Evolutionary conservation across 2,329 filamentous ascomycete species (phyloP).

Genomic region (Ophiosphaerella herpotricha): DNA sequence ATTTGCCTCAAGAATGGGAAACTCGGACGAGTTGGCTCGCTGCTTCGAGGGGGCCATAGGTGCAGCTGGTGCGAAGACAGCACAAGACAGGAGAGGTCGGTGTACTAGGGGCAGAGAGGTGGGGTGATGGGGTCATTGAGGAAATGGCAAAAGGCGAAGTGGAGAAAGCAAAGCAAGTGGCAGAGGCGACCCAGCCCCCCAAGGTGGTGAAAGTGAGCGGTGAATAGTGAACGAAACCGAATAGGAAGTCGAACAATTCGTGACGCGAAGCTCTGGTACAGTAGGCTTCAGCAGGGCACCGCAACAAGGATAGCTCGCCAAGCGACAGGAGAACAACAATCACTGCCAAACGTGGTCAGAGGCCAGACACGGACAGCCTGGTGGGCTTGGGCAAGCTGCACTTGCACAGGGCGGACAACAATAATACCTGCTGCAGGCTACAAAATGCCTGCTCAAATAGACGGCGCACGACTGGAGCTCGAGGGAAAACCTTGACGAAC

Average conservation of each 20-base stretch:
- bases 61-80: constrained; percentile 19
- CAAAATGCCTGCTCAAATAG: neutral
- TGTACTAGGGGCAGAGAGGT: constrained; percentile 30
- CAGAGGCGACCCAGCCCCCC: constrained; percentile 27
- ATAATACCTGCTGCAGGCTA: neutral
- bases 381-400: constrained; percentile 9
- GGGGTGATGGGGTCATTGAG: constrained; percentile 33
- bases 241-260: constrained; percentile 23
- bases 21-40: constrained; percentile 49
- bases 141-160: constrained; percentile 14
- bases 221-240: constrained; percentile 17
- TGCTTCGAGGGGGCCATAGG: constrained; percentile 40
- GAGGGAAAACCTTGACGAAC: constrained; percentile 23
- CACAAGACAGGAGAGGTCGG: constrained; percentile 39
- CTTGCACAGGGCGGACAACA: neutral
- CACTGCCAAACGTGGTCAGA: constrained; percentile 10
- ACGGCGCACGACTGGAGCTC: neutral
- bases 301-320: constrained; percentile 10
- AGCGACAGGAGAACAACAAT: constrained; percentile 10
- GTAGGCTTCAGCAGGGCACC: neutral
- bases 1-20: constrained; percentile 60
- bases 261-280: constrained; percentile 36
- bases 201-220: constrained; percentile 30
- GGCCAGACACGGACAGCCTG: constrained; percentile 4
- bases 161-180: constrained; percentile 9